These are phyloP conservation scores for Leishmania mexicana DNA, from an alignment of 208 protist species.

Conservation along the genomic window DNA sequence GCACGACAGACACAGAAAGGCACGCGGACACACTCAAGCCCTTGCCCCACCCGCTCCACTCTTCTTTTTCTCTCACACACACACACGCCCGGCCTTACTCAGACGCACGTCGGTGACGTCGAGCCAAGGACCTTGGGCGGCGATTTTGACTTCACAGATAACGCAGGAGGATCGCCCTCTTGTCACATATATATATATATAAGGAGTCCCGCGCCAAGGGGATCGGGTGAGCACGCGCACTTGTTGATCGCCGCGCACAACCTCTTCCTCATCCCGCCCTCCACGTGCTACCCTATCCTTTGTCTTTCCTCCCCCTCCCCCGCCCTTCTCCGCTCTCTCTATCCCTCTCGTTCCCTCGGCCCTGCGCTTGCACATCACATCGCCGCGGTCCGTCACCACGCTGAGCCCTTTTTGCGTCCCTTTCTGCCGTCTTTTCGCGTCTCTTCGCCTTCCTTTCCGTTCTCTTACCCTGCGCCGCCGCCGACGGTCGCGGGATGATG, in stretches of 20 bases:
- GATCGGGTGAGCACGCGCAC: not conserved
- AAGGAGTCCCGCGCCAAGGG: not conserved
- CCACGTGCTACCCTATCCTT: not conserved
- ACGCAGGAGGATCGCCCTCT: not conserved
- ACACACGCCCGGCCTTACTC: not conserved
- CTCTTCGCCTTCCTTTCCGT: not conserved
- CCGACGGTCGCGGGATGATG: slow-evolving; percentile 3
- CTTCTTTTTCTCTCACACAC: not conserved
- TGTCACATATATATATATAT: not conserved
- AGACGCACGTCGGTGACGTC: not conserved
- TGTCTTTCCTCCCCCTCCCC: not conserved
- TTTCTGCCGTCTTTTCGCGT: too few relatives aligned
- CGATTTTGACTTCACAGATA: slow-evolving; percentile 4
- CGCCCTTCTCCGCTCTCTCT: not conserved
- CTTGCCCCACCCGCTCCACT: not conserved
- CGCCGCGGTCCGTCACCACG: not conserved
- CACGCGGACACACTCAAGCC: not conserved
- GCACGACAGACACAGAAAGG: not conserved
- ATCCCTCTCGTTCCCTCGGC: not conserved
- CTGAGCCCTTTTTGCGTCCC: not conserved
- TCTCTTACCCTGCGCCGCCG: not conserved
- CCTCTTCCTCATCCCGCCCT: not conserved
- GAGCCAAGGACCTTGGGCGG: not conserved
- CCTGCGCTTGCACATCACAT: not conserved
- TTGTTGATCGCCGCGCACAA: not conserved